These are phyloP conservation scores for Podospora pseudocomata DNA, from an alignment of 495 filamentous ascomycete genomes.

Conservation along the genomic window DNA sequence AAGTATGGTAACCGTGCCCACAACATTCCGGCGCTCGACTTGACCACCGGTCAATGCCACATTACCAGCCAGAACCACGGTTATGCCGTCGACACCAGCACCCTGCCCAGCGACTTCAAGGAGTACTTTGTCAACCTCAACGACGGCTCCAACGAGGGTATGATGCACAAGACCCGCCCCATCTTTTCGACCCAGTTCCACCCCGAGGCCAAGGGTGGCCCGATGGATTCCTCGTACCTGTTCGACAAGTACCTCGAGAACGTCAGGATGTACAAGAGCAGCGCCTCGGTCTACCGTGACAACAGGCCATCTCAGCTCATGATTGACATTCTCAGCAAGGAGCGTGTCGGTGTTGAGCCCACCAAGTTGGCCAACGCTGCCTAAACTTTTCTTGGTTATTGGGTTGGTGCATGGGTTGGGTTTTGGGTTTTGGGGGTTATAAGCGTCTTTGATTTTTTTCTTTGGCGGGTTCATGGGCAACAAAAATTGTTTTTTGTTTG, in stretches of 20 bases:
- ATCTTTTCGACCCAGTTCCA: constrained; percentile 99
- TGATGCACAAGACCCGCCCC: constrained; percentile 92
- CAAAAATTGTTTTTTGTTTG: background rate
- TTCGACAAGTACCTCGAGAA: constrained; percentile 95
- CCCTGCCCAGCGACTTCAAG: constrained; percentile 81
- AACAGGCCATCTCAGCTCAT: constrained; percentile 80
- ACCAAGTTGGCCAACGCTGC: constrained; percentile 45
- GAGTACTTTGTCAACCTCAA: constrained; percentile 98
- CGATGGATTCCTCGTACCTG: constrained; percentile 86
- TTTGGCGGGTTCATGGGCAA: background rate
- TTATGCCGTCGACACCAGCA: constrained; percentile 88
- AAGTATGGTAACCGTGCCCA: constrained; percentile 98
- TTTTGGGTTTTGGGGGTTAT: constrained; percentile 11
- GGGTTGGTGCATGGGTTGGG: constrained; percentile 7
- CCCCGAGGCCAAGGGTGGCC: constrained; percentile 94
- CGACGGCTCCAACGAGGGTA: constrained; percentile 90
- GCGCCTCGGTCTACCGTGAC: constrained; percentile 66
- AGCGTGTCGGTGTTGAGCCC: constrained; percentile 86
- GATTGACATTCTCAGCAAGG: constrained; percentile 86
- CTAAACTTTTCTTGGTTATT: constrained; percentile 19
- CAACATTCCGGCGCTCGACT: constrained; percentile 93
- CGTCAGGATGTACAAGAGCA: constrained; percentile 82
- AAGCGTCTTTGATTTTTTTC: background rate
- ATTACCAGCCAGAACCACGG: constrained; percentile 99
- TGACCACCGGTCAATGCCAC: constrained; percentile 94